A percentile compares a stretch with the other conserved stretches of the same genome.
phyloP scores from a whole-genome alignment of 2,329 filamentous ascomycete species.

The Aspergillus fructus region DNA sequence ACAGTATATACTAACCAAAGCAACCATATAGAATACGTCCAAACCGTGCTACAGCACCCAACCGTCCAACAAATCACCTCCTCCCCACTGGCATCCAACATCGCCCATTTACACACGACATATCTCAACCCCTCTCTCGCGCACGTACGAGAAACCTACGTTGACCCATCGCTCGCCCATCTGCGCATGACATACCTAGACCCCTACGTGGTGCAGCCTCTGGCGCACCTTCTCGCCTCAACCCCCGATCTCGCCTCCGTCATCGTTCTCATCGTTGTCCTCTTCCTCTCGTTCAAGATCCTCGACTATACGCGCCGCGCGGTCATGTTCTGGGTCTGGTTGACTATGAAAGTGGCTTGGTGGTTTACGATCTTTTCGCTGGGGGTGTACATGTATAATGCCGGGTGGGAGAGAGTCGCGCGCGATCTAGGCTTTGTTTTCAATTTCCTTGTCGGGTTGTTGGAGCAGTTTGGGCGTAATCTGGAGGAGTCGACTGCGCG shows the following conservation, averaged over 20 bases:
- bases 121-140: slow-evolving; percentile 14
- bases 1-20: slow-evolving; percentile 3
- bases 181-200: slow-evolving; percentile 45
- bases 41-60: slow-evolving; percentile 16
- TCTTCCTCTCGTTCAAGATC: slow-evolving; percentile 65
- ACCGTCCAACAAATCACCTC: slow-evolving; percentile 17
- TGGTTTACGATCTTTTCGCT: slow-evolving; percentile 61
- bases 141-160: slow-evolving; percentile 13
- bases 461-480: slow-evolving; percentile 53
- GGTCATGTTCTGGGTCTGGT: slow-evolving; percentile 73
- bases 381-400: slow-evolving; percentile 54
- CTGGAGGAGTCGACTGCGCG: slow-evolving; percentile 24
- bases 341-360: slow-evolving; percentile 63
- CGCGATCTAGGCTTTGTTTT: slow-evolving; percentile 52
- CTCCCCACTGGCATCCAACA: slow-evolving; percentile 15
- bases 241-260: slow-evolving; percentile 38
- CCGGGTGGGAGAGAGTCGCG: slow-evolving; percentile 34
- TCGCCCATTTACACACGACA: slow-evolving; percentile 13
- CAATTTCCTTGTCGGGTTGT: slow-evolving; percentile 64
- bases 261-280: slow-evolving; percentile 55
- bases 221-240: slow-evolving; percentile 35
- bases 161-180: slow-evolving; percentile 23
- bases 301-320: slow-evolving; percentile 69
- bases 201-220: slow-evolving; percentile 47
- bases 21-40: slow-evolving; percentile 13